phyloP scores from a whole-genome alignment of 495 filamentous ascomycete genomes.

The Tirmania nivea region DNA sequence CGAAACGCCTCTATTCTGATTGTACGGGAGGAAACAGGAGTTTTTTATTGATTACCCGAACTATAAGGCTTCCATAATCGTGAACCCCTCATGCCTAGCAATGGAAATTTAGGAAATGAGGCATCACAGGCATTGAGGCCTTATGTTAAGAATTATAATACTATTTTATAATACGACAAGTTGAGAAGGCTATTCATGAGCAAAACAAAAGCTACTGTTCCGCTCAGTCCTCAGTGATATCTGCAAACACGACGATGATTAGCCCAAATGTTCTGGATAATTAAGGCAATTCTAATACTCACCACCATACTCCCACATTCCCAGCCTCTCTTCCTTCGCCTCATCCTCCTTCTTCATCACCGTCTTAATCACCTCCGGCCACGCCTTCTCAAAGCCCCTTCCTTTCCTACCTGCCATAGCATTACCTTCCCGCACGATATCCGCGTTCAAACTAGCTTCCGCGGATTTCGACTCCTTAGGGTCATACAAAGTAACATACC shows the following conservation, averaged over 20 bases:
- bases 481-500: conserved; percentile 67
- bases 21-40: no score
- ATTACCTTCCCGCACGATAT: conserved; percentile 59
- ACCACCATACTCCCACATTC: conserved; percentile 98
- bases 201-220: no score
- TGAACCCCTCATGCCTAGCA: no score
- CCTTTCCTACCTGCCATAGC: conserved; percentile 79
- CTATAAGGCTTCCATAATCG: no score
- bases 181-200: no score
- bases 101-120: no score
- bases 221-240: conserved; percentile 4
- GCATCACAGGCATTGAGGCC: no score
- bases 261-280: neutral
- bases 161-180: no score
- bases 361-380: conserved; percentile 42
- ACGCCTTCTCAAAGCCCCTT: conserved; percentile 67
- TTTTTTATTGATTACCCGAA: no score
- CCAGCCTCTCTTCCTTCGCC: conserved; percentile 54
- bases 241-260: neutral
- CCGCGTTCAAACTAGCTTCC: conserved; percentile 65
- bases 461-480: conserved; percentile 33
- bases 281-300: conserved; percentile 53
- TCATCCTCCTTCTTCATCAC: conserved; percentile 45
- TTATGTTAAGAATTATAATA: no score
- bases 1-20: no score